phyloP scores from a whole-genome alignment of 306 rosid species.

The Leucaena leucocephala region DNA sequence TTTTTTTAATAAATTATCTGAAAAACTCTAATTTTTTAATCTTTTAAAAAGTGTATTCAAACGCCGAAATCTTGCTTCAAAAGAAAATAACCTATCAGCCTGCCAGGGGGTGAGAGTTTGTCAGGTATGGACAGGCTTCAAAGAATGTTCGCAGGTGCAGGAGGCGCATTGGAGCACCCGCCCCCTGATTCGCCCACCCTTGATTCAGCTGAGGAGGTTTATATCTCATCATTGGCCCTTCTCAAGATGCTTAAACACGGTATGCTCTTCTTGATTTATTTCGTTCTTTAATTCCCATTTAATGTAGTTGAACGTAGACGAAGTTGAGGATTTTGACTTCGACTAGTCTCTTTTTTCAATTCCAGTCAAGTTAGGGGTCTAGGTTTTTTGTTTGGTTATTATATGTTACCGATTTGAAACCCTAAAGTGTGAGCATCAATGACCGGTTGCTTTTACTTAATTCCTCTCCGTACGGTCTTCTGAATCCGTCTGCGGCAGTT shows the following conservation, averaged over 20 bases:
- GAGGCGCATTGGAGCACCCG: conserved; percentile 63
- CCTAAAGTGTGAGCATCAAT: conserved; percentile 19
- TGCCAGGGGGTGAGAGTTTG: background rate
- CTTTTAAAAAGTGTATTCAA: too few species aligned
- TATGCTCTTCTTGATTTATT: conserved; percentile 10
- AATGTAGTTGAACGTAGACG: too few species aligned
- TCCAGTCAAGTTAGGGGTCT: background rate
- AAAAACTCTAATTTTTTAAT: too few species aligned
- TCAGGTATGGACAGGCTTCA: conserved; percentile 66
- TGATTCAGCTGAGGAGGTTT: conserved; percentile 71
- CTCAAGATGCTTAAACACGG: conserved; percentile 96
- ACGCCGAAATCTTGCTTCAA: background rate
- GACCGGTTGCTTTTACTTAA: background rate
- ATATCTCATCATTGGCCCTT: conserved; percentile 69
- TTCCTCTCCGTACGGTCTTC: background rate
- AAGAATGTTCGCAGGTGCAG: conserved; percentile 69
- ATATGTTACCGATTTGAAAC: conserved; percentile 6
- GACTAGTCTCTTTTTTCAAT: background rate
- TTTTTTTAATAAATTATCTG: too few species aligned
- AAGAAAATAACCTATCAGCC: background rate
- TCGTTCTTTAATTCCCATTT: background rate
- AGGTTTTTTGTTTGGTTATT: background rate
- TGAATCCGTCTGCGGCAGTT: background rate
- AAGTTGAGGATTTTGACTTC: background rate
- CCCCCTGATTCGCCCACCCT: conserved; percentile 70